Base-by-base conservation (phyloP, 1,284 basidiomycete genomes). In the Calocybe gambosa region DNA sequence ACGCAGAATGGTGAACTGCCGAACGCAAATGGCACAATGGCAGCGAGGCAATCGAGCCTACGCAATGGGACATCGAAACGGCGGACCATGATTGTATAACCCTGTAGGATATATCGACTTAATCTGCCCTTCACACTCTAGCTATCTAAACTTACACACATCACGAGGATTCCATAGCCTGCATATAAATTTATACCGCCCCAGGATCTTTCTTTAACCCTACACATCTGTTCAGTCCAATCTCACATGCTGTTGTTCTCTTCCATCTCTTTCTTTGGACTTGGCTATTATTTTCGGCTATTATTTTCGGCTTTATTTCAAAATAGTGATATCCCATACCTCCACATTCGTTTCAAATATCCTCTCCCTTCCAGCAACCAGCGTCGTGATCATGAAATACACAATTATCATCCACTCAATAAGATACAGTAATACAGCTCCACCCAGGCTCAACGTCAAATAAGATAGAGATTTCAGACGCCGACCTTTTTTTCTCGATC, bases 1-100 rank as follows among this genome's bases (percentile, higher is more conserved):
- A 59, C 62, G 15, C 60, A 63, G 42, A 55, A 26, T 23, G 65
- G 64, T 8, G 49, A 44, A 15, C 36, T 59, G 5, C 60, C 63
- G 2, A 56, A 47, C 39, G 55, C 53, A 9, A 62, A 64, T 57
- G 57, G 46, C 50, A n/a, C 3, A n/a, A n/a, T n/a, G 8, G 13
- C 47, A 47, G 36, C 42, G 43, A 29, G n/a, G n/a, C 45, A 49
- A 38, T 45, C 43, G 35, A 45, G 40, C 25, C 40, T 46, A 23
- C 46, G 49, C 25, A 38, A 39, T 4, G 21, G 21, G 12, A 9
- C 36, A 48, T 41, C 42, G 23, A 53, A 54, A 43, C 53, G 55
- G 35, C 55, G 54, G 45, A 46, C 54, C 19, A 44, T 53, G 28
- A 44, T 52, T 29, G 55, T 53, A 53, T 58, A 42, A 58, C 3